phyloP scores from a whole-genome alignment of 352 stramenopile genomes.

The Phytophthora aleatoria region DNA sequence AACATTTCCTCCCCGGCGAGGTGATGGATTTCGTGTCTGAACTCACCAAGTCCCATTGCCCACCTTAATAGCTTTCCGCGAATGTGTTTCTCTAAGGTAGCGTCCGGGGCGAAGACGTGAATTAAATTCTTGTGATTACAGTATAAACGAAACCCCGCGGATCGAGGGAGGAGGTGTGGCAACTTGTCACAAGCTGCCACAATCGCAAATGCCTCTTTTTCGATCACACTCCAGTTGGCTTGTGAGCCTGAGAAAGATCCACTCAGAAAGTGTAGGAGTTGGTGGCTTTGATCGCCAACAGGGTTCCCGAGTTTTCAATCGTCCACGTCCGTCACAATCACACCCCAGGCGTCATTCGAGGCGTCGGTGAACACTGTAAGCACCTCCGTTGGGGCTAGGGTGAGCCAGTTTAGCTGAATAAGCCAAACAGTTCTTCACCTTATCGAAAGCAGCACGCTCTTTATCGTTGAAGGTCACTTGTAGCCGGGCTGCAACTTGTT shows the following conservation, averaged over 20 bases:
- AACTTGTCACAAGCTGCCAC: constrained; percentile 17
- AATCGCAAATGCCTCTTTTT: constrained; percentile 22
- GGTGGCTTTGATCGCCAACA: not conserved
- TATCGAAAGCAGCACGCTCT: not conserved
- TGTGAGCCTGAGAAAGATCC: constrained; percentile 1
- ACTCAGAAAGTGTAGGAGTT: not conserved
- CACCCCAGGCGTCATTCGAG: not conserved
- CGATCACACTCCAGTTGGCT: constrained; percentile 12
- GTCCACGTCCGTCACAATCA: constrained; percentile 9
- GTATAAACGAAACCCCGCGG: not conserved
- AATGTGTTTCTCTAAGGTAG: constrained; percentile 8
- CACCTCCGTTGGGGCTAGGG: not conserved
- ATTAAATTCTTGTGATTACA: constrained; percentile 4
- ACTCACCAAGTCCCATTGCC: constrained; percentile 7
- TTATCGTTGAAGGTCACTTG: not conserved
- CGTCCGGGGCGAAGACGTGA: not conserved
- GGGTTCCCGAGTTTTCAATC: not conserved
- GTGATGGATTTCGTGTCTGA: constrained; percentile 9
- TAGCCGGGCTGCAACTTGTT: not conserved
- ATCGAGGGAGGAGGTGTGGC: constrained; percentile 1
- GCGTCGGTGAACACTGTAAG: constrained; percentile 8
- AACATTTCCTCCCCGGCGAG: not conserved
- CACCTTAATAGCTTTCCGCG: constrained; percentile 2
- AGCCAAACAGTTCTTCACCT: constrained; percentile 2
- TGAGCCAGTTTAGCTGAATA: constrained; percentile 1